These are phyloP conservation scores for Microdochium nivale DNA, from an alignment of 2,329 filamentous ascomycete genomes.

Conservation along the genomic window DNA sequence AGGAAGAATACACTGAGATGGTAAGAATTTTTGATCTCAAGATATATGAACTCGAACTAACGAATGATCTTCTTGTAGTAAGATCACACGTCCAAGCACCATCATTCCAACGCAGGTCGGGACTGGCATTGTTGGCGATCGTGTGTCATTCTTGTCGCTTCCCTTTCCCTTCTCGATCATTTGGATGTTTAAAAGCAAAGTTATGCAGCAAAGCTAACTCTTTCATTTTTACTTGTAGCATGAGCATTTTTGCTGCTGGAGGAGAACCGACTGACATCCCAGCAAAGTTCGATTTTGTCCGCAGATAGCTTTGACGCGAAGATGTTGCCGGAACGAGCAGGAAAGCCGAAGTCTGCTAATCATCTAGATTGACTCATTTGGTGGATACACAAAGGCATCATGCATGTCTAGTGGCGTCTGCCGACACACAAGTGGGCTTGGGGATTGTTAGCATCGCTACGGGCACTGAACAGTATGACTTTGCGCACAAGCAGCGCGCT, in stretches of 20 bases:
- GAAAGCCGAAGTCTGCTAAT: neutral
- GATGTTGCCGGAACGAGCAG: neutral
- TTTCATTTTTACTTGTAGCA: neutral
- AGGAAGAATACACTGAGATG: slow-evolving; percentile 14
- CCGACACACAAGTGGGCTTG: neutral
- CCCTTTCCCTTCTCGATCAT: neutral
- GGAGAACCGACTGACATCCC: neutral
- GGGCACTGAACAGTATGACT: neutral
- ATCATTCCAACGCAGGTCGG: neutral
- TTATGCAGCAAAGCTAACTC: neutral
- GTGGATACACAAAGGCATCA: neutral
- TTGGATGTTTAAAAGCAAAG: neutral
- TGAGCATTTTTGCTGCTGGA: neutral
- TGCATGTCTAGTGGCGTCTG: neutral
- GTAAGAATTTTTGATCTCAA: neutral
- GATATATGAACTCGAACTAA: neutral
- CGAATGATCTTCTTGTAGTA: neutral
- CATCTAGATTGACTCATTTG: neutral
- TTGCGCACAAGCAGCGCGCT: neutral
- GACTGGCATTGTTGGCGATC: neutral
- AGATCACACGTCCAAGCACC: neutral
- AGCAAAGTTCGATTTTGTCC: neutral
- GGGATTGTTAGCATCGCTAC: neutral
- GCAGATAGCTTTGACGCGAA: neutral
- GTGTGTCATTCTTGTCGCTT: neutral